Evolutionary conservation across 1,284 basidiomycete species (phyloP).

Genomic region (Cryptococcus sp.): DNA sequence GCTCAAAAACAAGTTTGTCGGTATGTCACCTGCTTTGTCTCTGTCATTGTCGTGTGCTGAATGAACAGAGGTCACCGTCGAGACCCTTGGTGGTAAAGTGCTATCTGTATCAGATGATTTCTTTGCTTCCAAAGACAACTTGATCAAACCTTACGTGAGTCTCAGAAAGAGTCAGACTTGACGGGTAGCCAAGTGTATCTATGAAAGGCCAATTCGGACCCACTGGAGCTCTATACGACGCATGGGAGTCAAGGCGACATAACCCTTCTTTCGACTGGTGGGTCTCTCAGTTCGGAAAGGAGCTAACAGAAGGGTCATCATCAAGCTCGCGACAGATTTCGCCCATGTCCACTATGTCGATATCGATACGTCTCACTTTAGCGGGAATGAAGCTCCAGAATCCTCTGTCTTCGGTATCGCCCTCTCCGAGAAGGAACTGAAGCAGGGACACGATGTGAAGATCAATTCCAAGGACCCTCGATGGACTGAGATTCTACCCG

Average conservation of each 20-base stretch:
- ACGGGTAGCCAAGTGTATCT: constrained; percentile 59
- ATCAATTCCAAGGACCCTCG: constrained; percentile 19
- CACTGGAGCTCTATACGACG: constrained; percentile 89
- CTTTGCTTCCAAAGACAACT: constrained; percentile 80
- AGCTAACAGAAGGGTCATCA: constrained; percentile 65
- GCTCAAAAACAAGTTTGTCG: constrained; percentile 59
- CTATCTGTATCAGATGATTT: constrained; percentile 87
- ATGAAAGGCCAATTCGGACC: constrained; percentile 93
- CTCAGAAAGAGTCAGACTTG: neutral
- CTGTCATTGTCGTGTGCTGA: neutral
- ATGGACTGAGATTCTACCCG: constrained; percentile 76
- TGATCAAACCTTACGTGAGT: constrained; percentile 74
- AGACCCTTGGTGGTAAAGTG: constrained; percentile 73
- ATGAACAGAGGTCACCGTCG: constrained; percentile 78
- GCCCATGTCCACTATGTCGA: constrained; percentile 81
- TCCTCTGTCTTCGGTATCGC: constrained; percentile 61
- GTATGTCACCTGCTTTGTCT: constrained; percentile 46
- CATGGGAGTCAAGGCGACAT: constrained; percentile 91
- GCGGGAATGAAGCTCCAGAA: constrained; percentile 87
- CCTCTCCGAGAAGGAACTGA: constrained; percentile 49
- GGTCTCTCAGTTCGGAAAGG: constrained; percentile 18
- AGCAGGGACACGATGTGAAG: constrained; percentile 32
- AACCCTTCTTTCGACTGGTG: constrained; percentile 88
- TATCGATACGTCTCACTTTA: constrained; percentile 93
- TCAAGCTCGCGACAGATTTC: constrained; percentile 72